phyloP scores from a whole-genome alignment of 2,329 filamentous ascomycete genomes.

The Lachnellula subtilissima region DNA sequence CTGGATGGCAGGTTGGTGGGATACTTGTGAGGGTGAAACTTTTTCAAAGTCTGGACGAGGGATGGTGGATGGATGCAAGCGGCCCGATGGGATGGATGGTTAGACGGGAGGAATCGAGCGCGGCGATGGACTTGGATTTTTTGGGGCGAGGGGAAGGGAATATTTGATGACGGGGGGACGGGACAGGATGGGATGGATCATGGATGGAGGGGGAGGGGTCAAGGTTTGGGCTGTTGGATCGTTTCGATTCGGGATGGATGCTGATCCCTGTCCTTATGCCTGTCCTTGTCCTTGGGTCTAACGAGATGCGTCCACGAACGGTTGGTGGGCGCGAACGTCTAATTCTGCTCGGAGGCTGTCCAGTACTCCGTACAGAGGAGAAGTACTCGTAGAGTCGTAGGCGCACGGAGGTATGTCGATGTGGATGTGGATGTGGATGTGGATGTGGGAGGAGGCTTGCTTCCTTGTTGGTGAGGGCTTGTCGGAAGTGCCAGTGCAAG shows the following conservation, averaged over 20 bases:
- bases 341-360: neutral
- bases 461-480: neutral
- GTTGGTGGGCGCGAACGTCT: neutral
- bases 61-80: neutral
- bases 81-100: neutral
- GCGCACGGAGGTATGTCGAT: neutral
- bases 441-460: no score
- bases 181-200: neutral
- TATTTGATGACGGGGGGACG: neutral
- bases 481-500: neutral
- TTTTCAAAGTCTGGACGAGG: no score
- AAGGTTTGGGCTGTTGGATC: neutral
- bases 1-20: neutral
- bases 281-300: neutral
- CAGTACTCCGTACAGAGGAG: no score
- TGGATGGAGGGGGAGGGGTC: slow-evolving; percentile 1
- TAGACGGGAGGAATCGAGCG: neutral
- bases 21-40: neutral
- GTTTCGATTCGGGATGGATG: neutral
- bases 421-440: no score
- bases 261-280: neutral
- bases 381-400: no score
- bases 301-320: neutral
- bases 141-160: neutral
- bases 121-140: no score